Base-by-base conservation (phyloP, 306 rosid genomes). In the Fagus crenata region DNA sequence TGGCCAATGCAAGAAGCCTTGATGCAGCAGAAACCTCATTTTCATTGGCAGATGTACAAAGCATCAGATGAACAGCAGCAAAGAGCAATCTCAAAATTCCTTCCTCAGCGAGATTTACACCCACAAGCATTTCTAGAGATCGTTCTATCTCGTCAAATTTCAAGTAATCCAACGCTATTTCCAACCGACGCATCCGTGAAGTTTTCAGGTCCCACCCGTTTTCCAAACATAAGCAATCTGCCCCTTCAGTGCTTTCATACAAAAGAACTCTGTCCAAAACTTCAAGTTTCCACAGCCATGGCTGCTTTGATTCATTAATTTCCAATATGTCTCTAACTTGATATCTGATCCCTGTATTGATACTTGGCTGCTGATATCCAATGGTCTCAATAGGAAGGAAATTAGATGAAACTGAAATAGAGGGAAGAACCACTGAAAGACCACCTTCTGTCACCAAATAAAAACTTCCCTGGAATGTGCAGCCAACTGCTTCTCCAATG, bases 121-220 rank as follows among this genome's bases (percentile, higher is more conserved):
- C 92, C 75, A 83, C 98, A 88, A 94, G 98, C 95, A 85, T 92
- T 86, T 90, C 96, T 89, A 94, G 87, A 80, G 95, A 92, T 84
- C 85, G 85, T 85, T 89, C 97, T 81, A 94, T 87, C 77, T 88
- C 96, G 64, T 90, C 93, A 85, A 90, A 92, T 72, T 86, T 92
- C 93, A 94, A 75, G 88, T 94, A 87, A 77, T 94, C 95, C 88
- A 94, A 69, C 43, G 96, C 90, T 85, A 94, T 77, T 67, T 89
- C 97, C 73, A 94, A 87, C 65, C 85, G 88, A 78, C 93, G 96
- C 75, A 88, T 84, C 64, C 96, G 96, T 76, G 91, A 86, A 72
- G 90, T 56, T 87, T 90, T 94, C 73, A 89, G 73, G 85, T 88
- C 93, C 98, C 98, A 94, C 75, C 97, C 98, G 78, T 94, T 94